Base-by-base conservation (phyloP, 352 stramenopile genomes). In the Phytophthora meadii region DNA sequence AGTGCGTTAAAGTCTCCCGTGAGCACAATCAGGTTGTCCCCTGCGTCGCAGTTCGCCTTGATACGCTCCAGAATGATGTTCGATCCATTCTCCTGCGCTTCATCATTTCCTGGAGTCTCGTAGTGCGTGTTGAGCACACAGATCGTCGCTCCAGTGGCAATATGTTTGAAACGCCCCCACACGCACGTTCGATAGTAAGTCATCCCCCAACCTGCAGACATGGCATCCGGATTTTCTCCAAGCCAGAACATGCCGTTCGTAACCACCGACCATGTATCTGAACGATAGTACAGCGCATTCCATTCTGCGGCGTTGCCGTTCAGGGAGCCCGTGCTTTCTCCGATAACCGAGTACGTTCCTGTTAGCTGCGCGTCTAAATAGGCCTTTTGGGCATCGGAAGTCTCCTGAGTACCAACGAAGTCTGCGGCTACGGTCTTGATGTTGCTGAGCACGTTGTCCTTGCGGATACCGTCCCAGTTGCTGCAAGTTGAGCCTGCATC, bases 121-220 rank as follows among this genome's bases (percentile, higher is more conserved):
- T 89, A 94, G 75, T 93, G 86, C 45, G 86, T 93, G 68, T 94
- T 94, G 28, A 93, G 53, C 14, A 94, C 65, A 30, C 86, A 94
- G 1, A 89, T 82, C 0, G 79, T 90, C 12, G 81, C 63, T 14
- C 82, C 81, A 1, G 75, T 86, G n/a, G 54, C 56, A 47, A 79
- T 80, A 64, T 93, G 82, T 57, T 92, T 51, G 70, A 94, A 94
- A 45, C 86, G 86, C 4, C 77, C 86, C 70, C 77, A 91, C 15
- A 88, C 78, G 41, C 70, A 83, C 19, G 82, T 90, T 12, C 86
- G 84, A 61, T 90, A 91, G 65, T 93, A 92, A 27, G 53, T 40
- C 82, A 94, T 92, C 2, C 68, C 62, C 86, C 86, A 94, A 1
- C 28, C 79, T 0, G 77, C 70, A 11, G 82, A 83, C 53, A 84